phyloP scores from a whole-genome alignment of 306 rosid genomes.

The Benincasa hispida region DNA sequence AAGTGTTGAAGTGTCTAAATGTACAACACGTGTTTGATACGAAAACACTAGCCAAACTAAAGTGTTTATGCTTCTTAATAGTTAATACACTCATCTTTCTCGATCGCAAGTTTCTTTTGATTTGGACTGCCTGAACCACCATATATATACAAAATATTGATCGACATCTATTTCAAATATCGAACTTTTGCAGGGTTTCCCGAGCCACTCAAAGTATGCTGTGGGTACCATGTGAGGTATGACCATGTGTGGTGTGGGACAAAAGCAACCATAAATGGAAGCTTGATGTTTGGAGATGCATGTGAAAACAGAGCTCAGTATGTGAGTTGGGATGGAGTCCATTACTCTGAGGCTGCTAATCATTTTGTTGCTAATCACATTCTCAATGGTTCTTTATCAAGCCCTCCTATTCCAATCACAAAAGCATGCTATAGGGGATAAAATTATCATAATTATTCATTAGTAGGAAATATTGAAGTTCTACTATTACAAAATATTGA shows the following conservation, averaged over 20 bases:
- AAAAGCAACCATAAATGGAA: constrained; percentile 40
- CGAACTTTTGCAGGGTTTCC: constrained; percentile 42
- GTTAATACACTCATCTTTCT: neutral
- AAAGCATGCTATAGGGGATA: constrained; percentile 53
- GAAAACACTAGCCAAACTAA: too few species aligned
- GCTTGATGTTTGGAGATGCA: constrained; percentile 48
- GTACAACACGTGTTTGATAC: too few species aligned
- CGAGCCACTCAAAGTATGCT: constrained; percentile 66
- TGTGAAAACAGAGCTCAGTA: constrained; percentile 42
- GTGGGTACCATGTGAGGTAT: constrained; percentile 77
- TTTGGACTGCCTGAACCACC: neutral
- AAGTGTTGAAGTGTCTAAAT: too few species aligned
- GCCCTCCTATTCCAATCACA: constrained; percentile 51
- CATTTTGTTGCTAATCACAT: constrained; percentile 59
- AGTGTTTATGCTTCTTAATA: too few species aligned
- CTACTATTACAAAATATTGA: neutral
- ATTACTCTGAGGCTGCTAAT: constrained; percentile 77
- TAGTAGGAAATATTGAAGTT: neutral
- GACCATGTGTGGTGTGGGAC: constrained; percentile 79
- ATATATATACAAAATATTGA: neutral
- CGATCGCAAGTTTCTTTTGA: neutral
- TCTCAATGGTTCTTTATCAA: constrained; percentile 49
- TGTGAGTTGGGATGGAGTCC: constrained; percentile 89
- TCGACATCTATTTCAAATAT: neutral
- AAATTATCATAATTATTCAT: neutral